phyloP scores from a whole-genome alignment of 108 stramenopile genomes.

The Nitzschia sp. region DNA sequence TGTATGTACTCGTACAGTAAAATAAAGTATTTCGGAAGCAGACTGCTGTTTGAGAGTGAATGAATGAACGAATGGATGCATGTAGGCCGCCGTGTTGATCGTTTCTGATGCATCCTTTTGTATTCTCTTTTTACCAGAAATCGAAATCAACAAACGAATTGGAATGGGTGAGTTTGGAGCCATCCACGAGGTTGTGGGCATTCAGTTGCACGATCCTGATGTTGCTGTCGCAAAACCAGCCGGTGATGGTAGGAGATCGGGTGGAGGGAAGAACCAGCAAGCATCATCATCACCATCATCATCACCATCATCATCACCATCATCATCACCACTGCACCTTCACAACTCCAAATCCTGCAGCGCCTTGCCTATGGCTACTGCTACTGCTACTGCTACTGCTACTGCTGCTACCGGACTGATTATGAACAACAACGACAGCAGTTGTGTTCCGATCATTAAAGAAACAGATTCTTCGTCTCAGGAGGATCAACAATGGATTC shows the following conservation, averaged over 20 bases:
- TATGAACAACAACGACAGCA: neutral
- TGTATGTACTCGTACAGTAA: too few species aligned
- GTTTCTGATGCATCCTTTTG: neutral
- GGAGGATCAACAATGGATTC: neutral
- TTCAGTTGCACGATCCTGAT: neutral
- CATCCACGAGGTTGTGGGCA: constrained; percentile 15
- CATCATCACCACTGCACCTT: neutral
- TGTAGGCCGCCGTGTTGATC: too few species aligned
- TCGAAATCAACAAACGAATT: constrained; percentile 21
- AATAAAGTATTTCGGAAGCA: too few species aligned
- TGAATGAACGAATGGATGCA: too few species aligned
- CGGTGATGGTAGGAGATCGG: too few species aligned
- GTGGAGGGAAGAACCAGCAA: neutral
- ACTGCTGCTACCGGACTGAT: neutral
- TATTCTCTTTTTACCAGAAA: neutral
- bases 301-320: too few species aligned
- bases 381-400: neutral
- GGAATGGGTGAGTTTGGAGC: constrained; percentile 42
- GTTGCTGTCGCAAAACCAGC: too few species aligned
- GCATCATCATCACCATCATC: neutral
- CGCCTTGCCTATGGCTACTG: neutral
- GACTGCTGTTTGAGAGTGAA: too few species aligned
- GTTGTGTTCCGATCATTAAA: too few species aligned
- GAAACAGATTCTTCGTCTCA: too few species aligned
- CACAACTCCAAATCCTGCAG: neutral